Conservation (phyloP, 1,284 basidiomycete genomes). For the Microbotryomycetes sp. region DNA sequence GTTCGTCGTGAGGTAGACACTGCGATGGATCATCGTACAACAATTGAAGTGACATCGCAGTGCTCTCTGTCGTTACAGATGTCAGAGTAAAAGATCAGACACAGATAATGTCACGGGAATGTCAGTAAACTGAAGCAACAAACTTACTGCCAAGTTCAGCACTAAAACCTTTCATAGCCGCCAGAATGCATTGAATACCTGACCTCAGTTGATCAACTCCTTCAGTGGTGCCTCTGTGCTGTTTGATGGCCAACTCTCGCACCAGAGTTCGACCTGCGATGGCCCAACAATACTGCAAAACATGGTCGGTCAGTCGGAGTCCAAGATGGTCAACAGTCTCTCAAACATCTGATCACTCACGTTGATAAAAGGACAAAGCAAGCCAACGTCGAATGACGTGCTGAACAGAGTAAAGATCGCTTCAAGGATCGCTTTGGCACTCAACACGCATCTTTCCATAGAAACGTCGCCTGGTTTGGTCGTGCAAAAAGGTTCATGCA, state of each 20-base stretch:
- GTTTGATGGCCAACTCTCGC: slow-evolving; percentile 28
- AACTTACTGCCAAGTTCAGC: slow-evolving; percentile 22
- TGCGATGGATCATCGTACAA: slow-evolving; percentile 19
- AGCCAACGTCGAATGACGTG: slow-evolving; percentile 28
- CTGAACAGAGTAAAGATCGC: slow-evolving; percentile 25
- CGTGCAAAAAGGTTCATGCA: slow-evolving; percentile 35
- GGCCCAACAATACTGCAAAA: slow-evolving; percentile 22
- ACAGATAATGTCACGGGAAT: no score
- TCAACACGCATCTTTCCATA: slow-evolving; percentile 20
- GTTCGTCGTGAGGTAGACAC: slow-evolving; percentile 14
- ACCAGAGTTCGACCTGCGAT: slow-evolving; percentile 35
- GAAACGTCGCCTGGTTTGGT: slow-evolving; percentile 9
- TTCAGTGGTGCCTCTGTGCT: slow-evolving; percentile 3
- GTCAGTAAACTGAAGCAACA: no score
- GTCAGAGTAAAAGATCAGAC: not conserved
- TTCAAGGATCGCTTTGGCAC: slow-evolving; percentile 29
- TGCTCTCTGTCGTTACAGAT: not conserved
- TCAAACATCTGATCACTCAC: not conserved
- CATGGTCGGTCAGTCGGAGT: not conserved
- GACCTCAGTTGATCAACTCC: slow-evolving; percentile 4
- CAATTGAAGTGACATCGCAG: slow-evolving; percentile 13
- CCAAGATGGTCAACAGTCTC: not conserved
- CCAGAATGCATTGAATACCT: slow-evolving; percentile 28
- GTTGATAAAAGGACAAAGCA: slow-evolving; percentile 30
- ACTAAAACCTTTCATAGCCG: slow-evolving; percentile 25